These are phyloP conservation scores for Xerocomus amazonicus DNA, from an alignment of 1,284 basidiomycete genomes.

Conservation along the genomic window DNA sequence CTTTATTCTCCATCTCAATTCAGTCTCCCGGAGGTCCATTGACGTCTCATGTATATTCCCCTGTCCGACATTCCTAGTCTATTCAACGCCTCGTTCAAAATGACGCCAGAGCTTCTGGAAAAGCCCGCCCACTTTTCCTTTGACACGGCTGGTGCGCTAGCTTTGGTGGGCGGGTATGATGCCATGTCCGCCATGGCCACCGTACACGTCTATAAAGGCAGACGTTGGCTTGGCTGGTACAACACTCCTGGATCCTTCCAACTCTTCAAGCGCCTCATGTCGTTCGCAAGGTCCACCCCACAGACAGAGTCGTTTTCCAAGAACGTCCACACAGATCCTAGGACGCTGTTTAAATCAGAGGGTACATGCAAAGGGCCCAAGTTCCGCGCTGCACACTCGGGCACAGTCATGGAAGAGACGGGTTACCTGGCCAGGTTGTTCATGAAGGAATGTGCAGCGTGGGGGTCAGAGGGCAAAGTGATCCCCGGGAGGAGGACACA, in stretches of 20 bases:
- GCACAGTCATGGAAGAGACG: constrained; percentile 20
- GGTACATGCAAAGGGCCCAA: constrained; percentile 18
- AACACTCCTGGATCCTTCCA: constrained; percentile 29
- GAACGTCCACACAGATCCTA: constrained; percentile 14
- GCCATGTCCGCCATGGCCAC: constrained; percentile 25
- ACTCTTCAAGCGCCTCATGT: constrained; percentile 18
- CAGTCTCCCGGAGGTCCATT: too few species aligned
- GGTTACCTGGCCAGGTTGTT: constrained; percentile 17
- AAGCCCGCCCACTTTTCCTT: constrained; percentile 8
- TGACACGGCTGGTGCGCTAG: constrained; percentile 7
- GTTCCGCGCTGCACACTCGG: constrained; percentile 20
- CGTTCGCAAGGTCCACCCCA: constrained; percentile 16
- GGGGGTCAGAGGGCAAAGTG: constrained; percentile 5
- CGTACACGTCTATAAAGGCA: constrained; percentile 22
- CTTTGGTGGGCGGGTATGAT: constrained; percentile 24
- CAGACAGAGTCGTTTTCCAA: constrained; percentile 7
- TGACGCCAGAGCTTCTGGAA: neutral
- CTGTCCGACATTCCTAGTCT: neutral
- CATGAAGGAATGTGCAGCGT: constrained; percentile 11
- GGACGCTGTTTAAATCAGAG: constrained; percentile 12
- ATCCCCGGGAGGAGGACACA: constrained; percentile 6
- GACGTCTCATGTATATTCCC: too few species aligned
- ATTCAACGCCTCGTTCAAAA: neutral
- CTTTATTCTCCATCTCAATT: neutral
- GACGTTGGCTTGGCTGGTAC: constrained; percentile 30